phyloP scores from a whole-genome alignment of 805 yeast genomes.

The Kodamaea restingae region DNA sequence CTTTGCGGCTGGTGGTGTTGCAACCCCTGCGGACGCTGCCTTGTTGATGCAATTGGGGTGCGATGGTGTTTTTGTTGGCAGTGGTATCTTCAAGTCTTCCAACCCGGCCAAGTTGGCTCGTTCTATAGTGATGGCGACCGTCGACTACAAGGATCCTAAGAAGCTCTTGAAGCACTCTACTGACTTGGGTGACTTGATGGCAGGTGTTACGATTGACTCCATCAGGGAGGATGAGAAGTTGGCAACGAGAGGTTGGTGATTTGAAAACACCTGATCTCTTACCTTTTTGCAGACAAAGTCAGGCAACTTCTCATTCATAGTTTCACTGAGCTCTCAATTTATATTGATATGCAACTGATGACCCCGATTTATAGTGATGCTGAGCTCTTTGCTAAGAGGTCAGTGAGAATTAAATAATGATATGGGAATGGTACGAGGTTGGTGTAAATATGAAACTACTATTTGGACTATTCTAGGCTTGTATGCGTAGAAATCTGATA shows the following conservation, averaged over 20 bases:
- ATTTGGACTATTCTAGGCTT: too few species aligned
- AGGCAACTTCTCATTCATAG: too few species aligned
- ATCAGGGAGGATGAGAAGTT: slow-evolving; percentile 45
- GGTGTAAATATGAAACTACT: too few species aligned
- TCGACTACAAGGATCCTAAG: slow-evolving; percentile 59
- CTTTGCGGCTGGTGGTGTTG: slow-evolving; percentile 87
- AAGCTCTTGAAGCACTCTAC: slow-evolving; percentile 62
- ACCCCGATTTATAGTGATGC: too few species aligned
- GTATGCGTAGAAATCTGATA: too few species aligned
- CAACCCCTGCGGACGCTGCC: slow-evolving; percentile 87
- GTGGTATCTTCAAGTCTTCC: slow-evolving; percentile 72
- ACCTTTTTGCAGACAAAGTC: too few species aligned
- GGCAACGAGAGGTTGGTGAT: slow-evolving; percentile 51
- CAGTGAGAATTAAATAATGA: too few species aligned
- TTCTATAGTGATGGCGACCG: slow-evolving; percentile 78
- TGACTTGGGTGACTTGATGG: slow-evolving; percentile 73
- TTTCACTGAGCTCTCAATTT: too few species aligned
- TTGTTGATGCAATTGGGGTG: slow-evolving; percentile 78
- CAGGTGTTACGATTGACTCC: slow-evolving; percentile 58
- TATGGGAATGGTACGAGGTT: too few species aligned
- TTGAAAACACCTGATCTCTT: too few species aligned
- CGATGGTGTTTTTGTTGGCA: slow-evolving; percentile 74
- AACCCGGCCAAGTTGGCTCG: slow-evolving; percentile 70
- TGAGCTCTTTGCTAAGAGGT: too few species aligned
- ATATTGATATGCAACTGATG: too few species aligned